Percentiles rank a stretch among this genome's conserved stretches.
These are phyloP conservation scores for Trichophyton verrucosum DNA, from an alignment of 2,329 filamentous ascomycete genomes.

Conservation along the genomic window DNA sequence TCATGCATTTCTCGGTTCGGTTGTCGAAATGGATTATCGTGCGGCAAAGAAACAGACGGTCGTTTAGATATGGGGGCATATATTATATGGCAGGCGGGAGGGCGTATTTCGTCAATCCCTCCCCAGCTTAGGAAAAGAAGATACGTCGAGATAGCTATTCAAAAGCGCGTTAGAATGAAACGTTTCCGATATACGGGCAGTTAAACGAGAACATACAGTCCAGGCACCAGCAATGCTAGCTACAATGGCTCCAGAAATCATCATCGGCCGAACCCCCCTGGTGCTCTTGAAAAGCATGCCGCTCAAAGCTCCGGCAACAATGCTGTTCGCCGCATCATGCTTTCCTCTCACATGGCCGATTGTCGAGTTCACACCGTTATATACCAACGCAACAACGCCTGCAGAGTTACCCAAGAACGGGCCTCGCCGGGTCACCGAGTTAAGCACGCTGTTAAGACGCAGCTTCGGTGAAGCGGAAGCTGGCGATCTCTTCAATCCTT, in stretches of 20 bases:
- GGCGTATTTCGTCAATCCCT: not conserved
- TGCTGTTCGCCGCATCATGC: constrained; percentile 81
- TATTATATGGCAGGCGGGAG: not conserved
- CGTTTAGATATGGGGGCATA: not conserved
- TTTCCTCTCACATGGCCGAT: constrained; percentile 69
- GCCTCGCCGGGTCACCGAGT: constrained; percentile 82
- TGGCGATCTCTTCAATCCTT: constrained; percentile 65
- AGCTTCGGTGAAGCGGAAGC: constrained; percentile 73
- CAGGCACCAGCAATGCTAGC: constrained; percentile 73
- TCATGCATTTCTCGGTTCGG: not conserved
- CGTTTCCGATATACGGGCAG: constrained; percentile 6
- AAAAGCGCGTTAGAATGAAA: constrained; percentile 13
- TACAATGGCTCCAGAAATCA: constrained; percentile 85
- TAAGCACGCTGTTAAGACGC: constrained; percentile 84
- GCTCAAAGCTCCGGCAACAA: constrained; percentile 71
- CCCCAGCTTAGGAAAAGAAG: constrained; percentile 24
- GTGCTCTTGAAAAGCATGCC: constrained; percentile 97
- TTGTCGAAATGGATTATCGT: not conserved
- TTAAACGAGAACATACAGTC: constrained; percentile 55
- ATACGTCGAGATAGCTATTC: constrained; percentile 40
- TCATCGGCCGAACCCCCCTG: constrained; percentile 75
- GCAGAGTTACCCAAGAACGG: constrained; percentile 95
- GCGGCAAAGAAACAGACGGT: not conserved
- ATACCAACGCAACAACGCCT: constrained; percentile 87
- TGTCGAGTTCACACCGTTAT: constrained; percentile 83